A percentile compares a stretch with the other conserved stretches of the same genome.
Conservation (phyloP, 352 stramenopile species). For the Thraustochytrium striatum region DNA sequence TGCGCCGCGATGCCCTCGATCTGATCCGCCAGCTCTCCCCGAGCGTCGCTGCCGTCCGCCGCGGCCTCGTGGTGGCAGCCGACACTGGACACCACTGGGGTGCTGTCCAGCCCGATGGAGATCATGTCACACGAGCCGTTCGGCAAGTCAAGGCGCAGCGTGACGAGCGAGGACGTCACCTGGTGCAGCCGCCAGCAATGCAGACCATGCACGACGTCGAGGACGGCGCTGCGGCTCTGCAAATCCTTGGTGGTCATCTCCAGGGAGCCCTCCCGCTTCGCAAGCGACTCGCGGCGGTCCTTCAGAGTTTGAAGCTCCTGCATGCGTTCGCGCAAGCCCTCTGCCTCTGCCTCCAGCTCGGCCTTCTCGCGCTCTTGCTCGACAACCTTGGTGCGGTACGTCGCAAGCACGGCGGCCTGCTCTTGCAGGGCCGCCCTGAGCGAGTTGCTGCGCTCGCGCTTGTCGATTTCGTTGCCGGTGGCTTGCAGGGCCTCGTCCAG, state of each 20-base stretch:
- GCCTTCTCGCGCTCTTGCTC: too few species aligned
- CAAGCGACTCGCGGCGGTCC: neutral
- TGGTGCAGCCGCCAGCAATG: conserved; percentile 20
- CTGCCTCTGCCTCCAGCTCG: too few species aligned
- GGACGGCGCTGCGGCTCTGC: conserved; percentile 1
- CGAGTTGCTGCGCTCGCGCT: neutral
- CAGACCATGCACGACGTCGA: conserved; percentile 25
- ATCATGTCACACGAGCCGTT: conserved; percentile 10
- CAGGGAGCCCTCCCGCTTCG: neutral
- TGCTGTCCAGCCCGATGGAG: conserved; percentile 6
- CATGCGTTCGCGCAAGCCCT: too few species aligned
- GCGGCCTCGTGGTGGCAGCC: neutral
- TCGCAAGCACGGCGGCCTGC: conserved; percentile 1
- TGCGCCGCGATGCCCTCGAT: neutral
- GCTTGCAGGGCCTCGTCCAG: neutral
- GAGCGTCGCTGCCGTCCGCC: neutral
- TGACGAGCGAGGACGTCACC: neutral
- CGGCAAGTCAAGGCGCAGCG: neutral
- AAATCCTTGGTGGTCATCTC: neutral
- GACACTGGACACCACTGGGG: neutral
- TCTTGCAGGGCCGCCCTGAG: conserved; percentile 19
- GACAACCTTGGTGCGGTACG: neutral
- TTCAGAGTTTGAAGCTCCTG: too few species aligned
- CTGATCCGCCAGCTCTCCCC: neutral
- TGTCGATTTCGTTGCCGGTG: neutral